Conservation (phyloP, 1,284 basidiomycete species). For the Moniliella sp. region DNA sequence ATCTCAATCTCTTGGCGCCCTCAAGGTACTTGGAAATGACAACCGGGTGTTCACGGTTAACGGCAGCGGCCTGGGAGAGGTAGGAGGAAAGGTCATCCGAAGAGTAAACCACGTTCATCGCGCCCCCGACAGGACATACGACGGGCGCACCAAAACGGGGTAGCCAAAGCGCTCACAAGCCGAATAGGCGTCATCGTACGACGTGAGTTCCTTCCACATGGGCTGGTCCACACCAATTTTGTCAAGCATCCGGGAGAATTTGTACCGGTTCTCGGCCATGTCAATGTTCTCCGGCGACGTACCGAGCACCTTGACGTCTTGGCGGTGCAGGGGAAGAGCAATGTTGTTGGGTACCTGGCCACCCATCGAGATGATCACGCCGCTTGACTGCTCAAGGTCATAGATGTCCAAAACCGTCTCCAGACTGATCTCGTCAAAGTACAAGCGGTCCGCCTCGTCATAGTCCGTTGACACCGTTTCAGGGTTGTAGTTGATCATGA, state of each 20-base stretch:
- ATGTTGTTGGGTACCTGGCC: slow-evolving; percentile 98
- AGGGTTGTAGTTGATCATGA: slow-evolving; percentile 99
- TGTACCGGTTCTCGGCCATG: slow-evolving; percentile 94
- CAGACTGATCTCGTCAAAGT: slow-evolving; percentile 93
- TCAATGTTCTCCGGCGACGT: slow-evolving; percentile 97
- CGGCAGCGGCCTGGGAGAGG: slow-evolving; percentile 79
- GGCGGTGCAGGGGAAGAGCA: slow-evolving; percentile 70
- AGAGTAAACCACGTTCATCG: slow-evolving; percentile 96
- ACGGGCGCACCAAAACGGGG: slow-evolving; percentile 85
- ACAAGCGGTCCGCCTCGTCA: slow-evolving; percentile 89
- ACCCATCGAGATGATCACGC: slow-evolving; percentile 90
- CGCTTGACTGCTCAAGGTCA: slow-evolving; percentile 65
- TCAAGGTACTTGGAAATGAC: slow-evolving; percentile 98
- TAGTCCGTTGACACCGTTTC: slow-evolving; percentile 98
- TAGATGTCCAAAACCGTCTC: slow-evolving; percentile 95
- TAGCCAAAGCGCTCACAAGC: slow-evolving; percentile 43
- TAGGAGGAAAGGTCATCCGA: slow-evolving; percentile 73
- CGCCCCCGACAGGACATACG: slow-evolving; percentile 94
- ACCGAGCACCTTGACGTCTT: slow-evolving; percentile 92
- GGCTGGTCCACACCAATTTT: slow-evolving; percentile 95
- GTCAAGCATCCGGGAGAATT: slow-evolving; percentile 90
- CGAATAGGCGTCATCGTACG: slow-evolving; percentile 58
- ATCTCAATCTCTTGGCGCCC: slow-evolving; percentile 99
- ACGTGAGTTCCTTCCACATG: slow-evolving; percentile 83
- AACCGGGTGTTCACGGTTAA: slow-evolving; percentile 88